These are phyloP conservation scores for Agaricales sp. DNA, from an alignment of 1,284 basidiomycete genomes.

Conservation along the genomic window DNA sequence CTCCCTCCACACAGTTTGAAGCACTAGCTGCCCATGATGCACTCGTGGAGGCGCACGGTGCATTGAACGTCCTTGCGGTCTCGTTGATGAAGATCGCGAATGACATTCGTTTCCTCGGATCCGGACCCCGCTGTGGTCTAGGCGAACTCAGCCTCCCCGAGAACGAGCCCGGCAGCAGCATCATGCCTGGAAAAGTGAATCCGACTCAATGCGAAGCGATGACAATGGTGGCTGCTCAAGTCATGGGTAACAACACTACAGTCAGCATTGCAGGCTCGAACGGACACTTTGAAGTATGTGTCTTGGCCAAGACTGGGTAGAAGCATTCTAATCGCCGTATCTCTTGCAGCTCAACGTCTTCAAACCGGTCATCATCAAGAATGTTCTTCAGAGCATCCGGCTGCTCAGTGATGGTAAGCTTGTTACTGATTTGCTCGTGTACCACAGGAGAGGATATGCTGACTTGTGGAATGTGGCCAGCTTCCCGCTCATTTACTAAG, in stretches of 20 bases:
- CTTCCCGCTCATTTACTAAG: conserved; percentile 87
- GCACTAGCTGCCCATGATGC: conserved; percentile 96
- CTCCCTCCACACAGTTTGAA: conserved; percentile 61
- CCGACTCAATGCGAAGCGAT: conserved; percentile 98
- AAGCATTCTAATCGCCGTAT: conserved; percentile 3
- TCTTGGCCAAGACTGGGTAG: conserved; percentile 3
- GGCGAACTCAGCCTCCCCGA: conserved; percentile 94
- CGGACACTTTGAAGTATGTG: conserved; percentile 88
- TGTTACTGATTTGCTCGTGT: neutral
- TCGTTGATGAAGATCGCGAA: conserved; percentile 99
- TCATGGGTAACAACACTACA: conserved; percentile 95
- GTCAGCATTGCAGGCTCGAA: conserved; percentile 91
- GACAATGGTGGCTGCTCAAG: conserved; percentile 98
- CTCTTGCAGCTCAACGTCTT: conserved; percentile 86
- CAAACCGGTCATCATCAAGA: conserved; percentile 98
- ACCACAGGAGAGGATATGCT: no score
- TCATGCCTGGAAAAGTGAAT: conserved; percentile 99
- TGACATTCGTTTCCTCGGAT: conserved; percentile 96
- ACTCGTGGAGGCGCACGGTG: conserved; percentile 93
- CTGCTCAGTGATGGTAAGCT: conserved; percentile 80
- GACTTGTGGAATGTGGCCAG: conserved; percentile 23
- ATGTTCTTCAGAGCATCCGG: conserved; percentile 92
- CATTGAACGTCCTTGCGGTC: conserved; percentile 89
- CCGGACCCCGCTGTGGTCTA: conserved; percentile 94
- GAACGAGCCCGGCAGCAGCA: conserved; percentile 98